These are phyloP conservation scores for Daldinia grandis DNA, from an alignment of 495 filamentous ascomycete species.

Conservation along the genomic window DNA sequence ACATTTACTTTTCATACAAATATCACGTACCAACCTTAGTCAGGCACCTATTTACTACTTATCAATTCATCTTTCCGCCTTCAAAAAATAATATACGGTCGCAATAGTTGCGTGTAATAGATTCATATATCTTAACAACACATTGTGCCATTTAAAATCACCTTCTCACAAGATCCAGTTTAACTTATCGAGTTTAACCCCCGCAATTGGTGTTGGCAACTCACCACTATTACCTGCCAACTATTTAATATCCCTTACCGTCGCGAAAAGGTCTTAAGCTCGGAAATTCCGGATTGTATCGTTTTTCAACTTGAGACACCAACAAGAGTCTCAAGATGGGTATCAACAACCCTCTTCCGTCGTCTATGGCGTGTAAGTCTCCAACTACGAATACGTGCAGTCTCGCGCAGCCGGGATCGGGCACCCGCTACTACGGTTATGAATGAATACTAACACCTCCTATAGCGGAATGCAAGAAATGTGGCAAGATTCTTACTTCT, in stretches of 20 bases:
- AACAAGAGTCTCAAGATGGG: conserved; percentile 53
- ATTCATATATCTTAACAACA: not conserved
- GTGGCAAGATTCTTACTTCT: conserved; percentile 89
- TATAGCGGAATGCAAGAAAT: conserved; percentile 87
- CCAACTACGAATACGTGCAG: conserved; percentile 13
- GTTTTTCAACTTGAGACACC: conserved; percentile 1
- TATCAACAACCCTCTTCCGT: conserved; percentile 66
- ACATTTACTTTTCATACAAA: not conserved
- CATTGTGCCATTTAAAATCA: not conserved
- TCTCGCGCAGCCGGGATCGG: not conserved
- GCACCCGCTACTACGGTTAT: not conserved
- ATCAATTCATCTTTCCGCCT: not conserved
- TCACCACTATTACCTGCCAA: conserved; percentile 1
- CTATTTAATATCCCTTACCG: conserved; percentile 6
- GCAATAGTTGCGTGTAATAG: conserved; percentile 13
- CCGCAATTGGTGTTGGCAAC: conserved; percentile 28
- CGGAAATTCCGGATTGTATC: conserved; percentile 24
- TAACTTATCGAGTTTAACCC: conserved; percentile 8
- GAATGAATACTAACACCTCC: conserved; percentile 20
- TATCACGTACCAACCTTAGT: conserved; percentile 16
- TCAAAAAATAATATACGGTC: not conserved
- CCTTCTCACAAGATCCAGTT: not conserved
- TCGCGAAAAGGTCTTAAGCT: conserved; percentile 12
- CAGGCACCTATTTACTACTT: conserved; percentile 5
- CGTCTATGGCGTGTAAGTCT: conserved; percentile 65